phyloP scores from a whole-genome alignment of 805 yeast species.

The Clavispora phyllophila region DNA sequence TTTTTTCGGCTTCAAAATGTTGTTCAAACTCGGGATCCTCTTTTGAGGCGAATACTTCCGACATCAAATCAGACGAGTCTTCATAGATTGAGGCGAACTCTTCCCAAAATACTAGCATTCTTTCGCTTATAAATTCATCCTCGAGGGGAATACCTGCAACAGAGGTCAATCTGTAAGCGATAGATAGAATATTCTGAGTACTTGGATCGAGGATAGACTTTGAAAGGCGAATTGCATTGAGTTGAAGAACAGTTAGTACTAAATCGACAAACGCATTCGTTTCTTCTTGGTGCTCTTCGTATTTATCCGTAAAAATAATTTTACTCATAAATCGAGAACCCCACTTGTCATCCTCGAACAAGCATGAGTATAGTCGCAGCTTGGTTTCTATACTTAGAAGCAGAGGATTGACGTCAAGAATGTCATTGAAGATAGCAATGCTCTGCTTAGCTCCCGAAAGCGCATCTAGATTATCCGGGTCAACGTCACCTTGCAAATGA shows the following conservation, averaged over 20 bases:
- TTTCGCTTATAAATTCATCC: conserved; percentile 51
- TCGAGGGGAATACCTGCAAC: conserved; percentile 52
- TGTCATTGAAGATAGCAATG: conserved; percentile 32
- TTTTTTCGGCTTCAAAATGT: conserved; percentile 25
- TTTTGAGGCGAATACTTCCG: conserved; percentile 12
- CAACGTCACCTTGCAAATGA: conserved; percentile 4
- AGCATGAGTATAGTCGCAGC: conserved; percentile 21
- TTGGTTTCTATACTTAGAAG: conserved; percentile 32
- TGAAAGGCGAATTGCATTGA: conserved; percentile 41
- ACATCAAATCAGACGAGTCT: conserved; percentile 14
- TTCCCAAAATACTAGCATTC: conserved; percentile 64
- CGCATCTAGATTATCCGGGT: neutral
- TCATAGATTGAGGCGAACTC: conserved; percentile 53
- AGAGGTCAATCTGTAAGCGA: conserved; percentile 49
- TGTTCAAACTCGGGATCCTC: conserved; percentile 11
- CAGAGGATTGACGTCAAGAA: conserved; percentile 42
- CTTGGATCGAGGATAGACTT: conserved; percentile 31
- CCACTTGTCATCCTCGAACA: conserved; percentile 42
- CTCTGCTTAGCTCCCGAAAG: conserved; percentile 22
- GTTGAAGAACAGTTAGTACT: conserved; percentile 41
- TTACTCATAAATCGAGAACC: conserved; percentile 35
- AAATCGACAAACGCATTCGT: conserved; percentile 41
- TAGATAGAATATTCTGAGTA: conserved; percentile 39
- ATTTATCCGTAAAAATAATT: conserved; percentile 23
- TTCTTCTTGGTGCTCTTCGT: conserved; percentile 27